Conservation (phyloP, 2,329 filamentous ascomycete species). For the Aspergillus uvarum region DNA sequence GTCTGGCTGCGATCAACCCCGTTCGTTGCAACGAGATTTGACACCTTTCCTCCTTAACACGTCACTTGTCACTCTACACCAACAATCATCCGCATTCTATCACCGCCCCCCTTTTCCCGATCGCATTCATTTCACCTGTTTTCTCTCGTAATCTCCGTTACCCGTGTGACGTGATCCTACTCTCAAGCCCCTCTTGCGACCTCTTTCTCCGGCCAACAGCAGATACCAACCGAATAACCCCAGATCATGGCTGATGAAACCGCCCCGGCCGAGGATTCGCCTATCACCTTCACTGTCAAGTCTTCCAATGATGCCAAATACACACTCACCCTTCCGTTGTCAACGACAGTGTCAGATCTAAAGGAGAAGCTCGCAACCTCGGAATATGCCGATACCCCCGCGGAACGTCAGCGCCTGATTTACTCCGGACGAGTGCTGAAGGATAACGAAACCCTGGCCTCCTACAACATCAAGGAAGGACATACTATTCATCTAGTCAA, state of each 20-base stretch:
- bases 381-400: slow-evolving; percentile 82
- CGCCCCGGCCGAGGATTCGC: slow-evolving; percentile 60
- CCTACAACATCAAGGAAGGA: slow-evolving; percentile 92
- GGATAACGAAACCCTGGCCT: slow-evolving; percentile 79
- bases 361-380: slow-evolving; percentile 81
- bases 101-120: not conserved
- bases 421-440: slow-evolving; percentile 97
- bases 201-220: slow-evolving; percentile 7
- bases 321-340: slow-evolving; percentile 73
- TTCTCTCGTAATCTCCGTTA: not conserved
- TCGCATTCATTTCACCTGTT: not conserved
- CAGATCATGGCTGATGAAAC: slow-evolving; percentile 43
- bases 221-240: slow-evolving; percentile 5
- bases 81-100: not conserved
- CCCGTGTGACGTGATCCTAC: slow-evolving; percentile 13
- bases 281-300: slow-evolving; percentile 96
- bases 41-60: not conserved
- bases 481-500: slow-evolving; percentile 97
- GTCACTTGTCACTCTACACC: not conserved
- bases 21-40: not conserved
- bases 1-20: not conserved
- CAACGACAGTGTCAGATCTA: slow-evolving; percentile 76
- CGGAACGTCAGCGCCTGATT: slow-evolving; percentile 89
- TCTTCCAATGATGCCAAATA: slow-evolving; percentile 88
- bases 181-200: slow-evolving; percentile 7